phyloP scores from a whole-genome alignment of 2,329 filamentous ascomycete genomes.

The Penicillium oxalicum region DNA sequence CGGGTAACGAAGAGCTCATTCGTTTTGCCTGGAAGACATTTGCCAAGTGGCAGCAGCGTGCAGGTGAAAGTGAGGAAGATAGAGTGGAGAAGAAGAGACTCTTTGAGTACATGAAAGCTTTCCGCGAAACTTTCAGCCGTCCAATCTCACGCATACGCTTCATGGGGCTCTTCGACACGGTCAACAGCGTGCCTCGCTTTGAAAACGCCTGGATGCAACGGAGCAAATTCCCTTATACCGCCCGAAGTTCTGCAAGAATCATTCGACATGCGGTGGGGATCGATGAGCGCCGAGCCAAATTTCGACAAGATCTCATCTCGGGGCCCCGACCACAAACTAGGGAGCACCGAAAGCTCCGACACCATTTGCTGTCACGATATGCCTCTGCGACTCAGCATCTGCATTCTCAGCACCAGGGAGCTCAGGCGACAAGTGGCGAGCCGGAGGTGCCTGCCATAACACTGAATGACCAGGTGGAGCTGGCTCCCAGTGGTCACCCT shows the following conservation, averaged over 20 bases:
- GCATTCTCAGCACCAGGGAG: constrained; percentile 18
- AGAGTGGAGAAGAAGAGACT: constrained; percentile 43
- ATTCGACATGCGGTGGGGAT: constrained; percentile 55
- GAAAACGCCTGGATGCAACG: constrained; percentile 68
- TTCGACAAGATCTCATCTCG: constrained; percentile 52
- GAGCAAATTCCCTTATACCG: constrained; percentile 62
- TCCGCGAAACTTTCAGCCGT: constrained; percentile 73
- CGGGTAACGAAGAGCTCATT: constrained; percentile 81
- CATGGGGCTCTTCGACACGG: constrained; percentile 73
- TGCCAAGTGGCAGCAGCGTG: constrained; percentile 38
- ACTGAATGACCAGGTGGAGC: constrained; percentile 22
- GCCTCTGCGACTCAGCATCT: constrained; percentile 17
- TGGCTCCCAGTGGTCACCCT: constrained; percentile 1
- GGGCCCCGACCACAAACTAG: constrained; percentile 29
- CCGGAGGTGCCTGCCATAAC: constrained; percentile 27
- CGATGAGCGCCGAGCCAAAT: constrained; percentile 54
- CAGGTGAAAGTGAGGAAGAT: constrained; percentile 25
- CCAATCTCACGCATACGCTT: constrained; percentile 69
- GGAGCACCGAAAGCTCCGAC: constrained; percentile 15
- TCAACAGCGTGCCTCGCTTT: constrained; percentile 73
- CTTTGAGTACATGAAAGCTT: constrained; percentile 70
- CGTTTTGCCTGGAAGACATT: constrained; percentile 68
- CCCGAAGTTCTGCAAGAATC: constrained; percentile 48
- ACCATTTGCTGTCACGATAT: constrained; percentile 16
- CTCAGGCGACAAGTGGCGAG: constrained; percentile 3